A percentile compares a stretch with the other conserved stretches of the same genome.
Evolutionary conservation across 345 rosid species (phyloP).

Genomic region (Sonneratia caseolaris): DNA sequence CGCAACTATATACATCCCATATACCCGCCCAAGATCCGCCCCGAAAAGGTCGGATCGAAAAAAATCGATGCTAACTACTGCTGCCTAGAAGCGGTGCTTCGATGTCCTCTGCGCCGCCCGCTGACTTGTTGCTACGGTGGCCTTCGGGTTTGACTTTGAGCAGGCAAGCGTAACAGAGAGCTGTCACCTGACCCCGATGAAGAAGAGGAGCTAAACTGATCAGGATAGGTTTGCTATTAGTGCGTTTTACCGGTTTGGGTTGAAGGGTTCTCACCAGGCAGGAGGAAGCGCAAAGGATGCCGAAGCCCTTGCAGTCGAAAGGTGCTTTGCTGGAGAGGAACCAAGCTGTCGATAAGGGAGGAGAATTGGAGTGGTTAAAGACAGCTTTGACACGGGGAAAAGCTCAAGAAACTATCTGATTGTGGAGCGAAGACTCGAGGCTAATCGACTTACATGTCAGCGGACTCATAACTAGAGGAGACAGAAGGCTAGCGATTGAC

Average conservation of each 20-base stretch:
- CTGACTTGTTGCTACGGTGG: not conserved
- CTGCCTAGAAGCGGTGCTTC: constrained; percentile 13
- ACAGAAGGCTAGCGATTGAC: constrained; percentile 35
- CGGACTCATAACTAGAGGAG: constrained; percentile 48
- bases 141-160: constrained; percentile 11
- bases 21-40: not conserved
- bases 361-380: not conserved
- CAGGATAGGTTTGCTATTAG: not conserved
- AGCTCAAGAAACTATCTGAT: not conserved
- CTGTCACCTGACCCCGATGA: constrained; percentile 9
- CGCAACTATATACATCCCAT: not conserved
- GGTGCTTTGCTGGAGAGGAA: constrained; percentile 39
- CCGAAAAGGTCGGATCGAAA: not conserved
- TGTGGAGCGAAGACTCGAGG: not conserved
- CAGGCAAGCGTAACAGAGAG: constrained; percentile 16
- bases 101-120: constrained; percentile 1
- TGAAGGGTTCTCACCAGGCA: constrained; percentile 28
- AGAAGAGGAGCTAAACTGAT: no score
- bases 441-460: constrained; percentile 31
- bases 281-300: constrained; percentile 35
- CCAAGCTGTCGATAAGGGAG: constrained; percentile 27
- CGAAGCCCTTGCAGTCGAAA: constrained; percentile 47
- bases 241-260: not conserved
- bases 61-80: not conserved
- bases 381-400: not conserved